Evolutionary conservation across 169 alveolate species (phyloP).

Genomic region (Plasmodium malariae): DNA sequence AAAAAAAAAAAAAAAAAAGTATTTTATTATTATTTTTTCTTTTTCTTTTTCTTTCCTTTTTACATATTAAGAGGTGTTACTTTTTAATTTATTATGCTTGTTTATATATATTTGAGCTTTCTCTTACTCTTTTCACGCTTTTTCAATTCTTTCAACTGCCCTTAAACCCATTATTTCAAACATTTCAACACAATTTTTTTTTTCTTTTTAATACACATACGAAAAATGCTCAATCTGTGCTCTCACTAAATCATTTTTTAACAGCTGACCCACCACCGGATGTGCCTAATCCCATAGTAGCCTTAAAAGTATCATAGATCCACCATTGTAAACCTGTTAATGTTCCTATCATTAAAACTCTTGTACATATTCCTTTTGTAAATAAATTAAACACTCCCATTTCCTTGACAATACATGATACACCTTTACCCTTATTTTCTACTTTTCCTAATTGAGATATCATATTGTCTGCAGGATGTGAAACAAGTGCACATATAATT

Average conservation of each 20-base stretch:
- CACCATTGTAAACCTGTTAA: slow-evolving; percentile 99
- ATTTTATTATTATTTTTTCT: too few species aligned
- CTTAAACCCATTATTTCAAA: not conserved
- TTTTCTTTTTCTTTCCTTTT: not conserved
- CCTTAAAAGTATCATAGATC: slow-evolving; percentile 97
- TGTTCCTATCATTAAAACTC: slow-evolving; percentile 98
- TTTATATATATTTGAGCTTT: too few species aligned
- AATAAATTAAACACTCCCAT: slow-evolving; percentile 86
- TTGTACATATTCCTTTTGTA: slow-evolving; percentile 93
- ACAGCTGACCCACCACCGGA: slow-evolving; percentile 81
- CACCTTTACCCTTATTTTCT: slow-evolving; percentile 88
- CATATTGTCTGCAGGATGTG: slow-evolving; percentile 98
- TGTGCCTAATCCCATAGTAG: slow-evolving; percentile 87
- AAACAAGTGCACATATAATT: slow-evolving; percentile 95
- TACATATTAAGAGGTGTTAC: not conserved
- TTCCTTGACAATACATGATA: slow-evolving; percentile 79
- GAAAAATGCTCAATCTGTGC: not conserved
- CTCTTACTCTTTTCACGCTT: not conserved
- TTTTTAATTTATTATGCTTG: too few species aligned
- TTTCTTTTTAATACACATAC: not conserved
- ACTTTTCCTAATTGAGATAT: slow-evolving; percentile 95
- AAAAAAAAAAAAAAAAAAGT: not conserved
- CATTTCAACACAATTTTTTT: not conserved
- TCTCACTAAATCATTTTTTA: slow-evolving; percentile 32
- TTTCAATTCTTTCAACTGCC: not conserved